Evolutionary conservation across 208 protist genomes (phyloP).

Genomic region (Crithidia thermophila): DNA sequence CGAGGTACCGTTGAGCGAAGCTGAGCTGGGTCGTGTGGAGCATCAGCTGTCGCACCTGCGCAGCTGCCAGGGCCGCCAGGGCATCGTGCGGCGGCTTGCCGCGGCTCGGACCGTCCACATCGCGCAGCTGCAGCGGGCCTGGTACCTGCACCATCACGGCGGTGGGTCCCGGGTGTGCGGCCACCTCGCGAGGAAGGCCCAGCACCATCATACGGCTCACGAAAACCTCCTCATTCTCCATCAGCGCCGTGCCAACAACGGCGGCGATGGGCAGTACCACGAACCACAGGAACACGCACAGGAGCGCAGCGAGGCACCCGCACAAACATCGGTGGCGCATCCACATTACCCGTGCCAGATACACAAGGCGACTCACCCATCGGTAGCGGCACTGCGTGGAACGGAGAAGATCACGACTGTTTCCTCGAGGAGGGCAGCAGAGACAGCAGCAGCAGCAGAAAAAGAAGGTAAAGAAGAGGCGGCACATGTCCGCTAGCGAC

Average conservation of each 20-base stretch:
- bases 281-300: constrained; percentile 1
- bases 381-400: too few species aligned
- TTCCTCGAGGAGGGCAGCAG: constrained; percentile 1
- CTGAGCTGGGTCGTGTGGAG: neutral
- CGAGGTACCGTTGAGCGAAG: neutral
- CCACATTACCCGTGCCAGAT: constrained; percentile 4
- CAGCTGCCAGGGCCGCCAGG: neutral
- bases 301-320: neutral
- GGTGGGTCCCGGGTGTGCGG: neutral
- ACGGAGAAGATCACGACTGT: too few species aligned
- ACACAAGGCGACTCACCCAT: neutral
- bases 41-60: neutral
- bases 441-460: constrained; percentile 21
- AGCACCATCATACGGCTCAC: constrained; percentile 10
- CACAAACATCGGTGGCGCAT: constrained; percentile 1
- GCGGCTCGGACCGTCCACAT: too few species aligned
- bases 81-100: too few species aligned
- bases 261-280: neutral
- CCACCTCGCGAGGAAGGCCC: constrained; percentile 9
- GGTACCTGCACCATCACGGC: constrained; percentile 3
- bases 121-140: neutral
- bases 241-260: neutral
- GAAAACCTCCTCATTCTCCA: constrained; percentile 19
- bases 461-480: constrained; percentile 8
- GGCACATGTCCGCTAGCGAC: neutral